Evolutionary conservation across 2,329 filamentous ascomycete genomes (phyloP).

Genomic region (Ceratocystis ficicola): DNA sequence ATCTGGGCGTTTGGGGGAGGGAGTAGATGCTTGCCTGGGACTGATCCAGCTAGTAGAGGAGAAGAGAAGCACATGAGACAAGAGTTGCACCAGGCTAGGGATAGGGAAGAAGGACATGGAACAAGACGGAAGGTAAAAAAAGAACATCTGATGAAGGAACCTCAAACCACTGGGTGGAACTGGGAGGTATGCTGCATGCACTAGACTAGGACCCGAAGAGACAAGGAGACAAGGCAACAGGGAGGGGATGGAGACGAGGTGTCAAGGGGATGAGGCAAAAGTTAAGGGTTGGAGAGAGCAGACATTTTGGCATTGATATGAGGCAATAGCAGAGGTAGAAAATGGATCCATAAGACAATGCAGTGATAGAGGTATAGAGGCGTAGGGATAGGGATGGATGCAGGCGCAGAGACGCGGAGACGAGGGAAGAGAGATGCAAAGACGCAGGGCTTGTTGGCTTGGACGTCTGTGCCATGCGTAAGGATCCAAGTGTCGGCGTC

Average conservation of each 20-base stretch:
- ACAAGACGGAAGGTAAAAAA: background rate
- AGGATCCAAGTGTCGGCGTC: too few species aligned
- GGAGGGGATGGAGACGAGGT: background rate
- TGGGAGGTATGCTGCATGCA: background rate
- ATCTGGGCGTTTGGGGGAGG: background rate
- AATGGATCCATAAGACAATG: too few species aligned
- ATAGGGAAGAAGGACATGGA: background rate
- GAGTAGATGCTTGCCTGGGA: background rate
- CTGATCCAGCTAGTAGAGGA: background rate
- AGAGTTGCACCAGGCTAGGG: background rate
- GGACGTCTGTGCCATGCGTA: too few species aligned
- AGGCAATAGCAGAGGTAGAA: too few species aligned
- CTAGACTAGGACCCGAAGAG: background rate
- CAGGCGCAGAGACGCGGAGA: too few species aligned
- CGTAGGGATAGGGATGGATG: too few species aligned
- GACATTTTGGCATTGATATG: background rate
- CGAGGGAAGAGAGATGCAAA: too few species aligned
- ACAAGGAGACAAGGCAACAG: background rate
- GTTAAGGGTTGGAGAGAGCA: background rate
- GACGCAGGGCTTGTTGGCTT: too few species aligned
- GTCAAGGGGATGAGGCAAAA: background rate
- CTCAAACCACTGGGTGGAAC: background rate
- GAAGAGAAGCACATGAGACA: slow-evolving; percentile 3
- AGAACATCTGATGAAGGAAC: background rate
- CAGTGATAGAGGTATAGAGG: too few species aligned